A percentile compares a stretch with the other conserved stretches of the same genome.
Evolutionary conservation across 2,329 filamentous ascomycete species (phyloP).

Genomic region (Knoxdaviesia proteae): DNA sequence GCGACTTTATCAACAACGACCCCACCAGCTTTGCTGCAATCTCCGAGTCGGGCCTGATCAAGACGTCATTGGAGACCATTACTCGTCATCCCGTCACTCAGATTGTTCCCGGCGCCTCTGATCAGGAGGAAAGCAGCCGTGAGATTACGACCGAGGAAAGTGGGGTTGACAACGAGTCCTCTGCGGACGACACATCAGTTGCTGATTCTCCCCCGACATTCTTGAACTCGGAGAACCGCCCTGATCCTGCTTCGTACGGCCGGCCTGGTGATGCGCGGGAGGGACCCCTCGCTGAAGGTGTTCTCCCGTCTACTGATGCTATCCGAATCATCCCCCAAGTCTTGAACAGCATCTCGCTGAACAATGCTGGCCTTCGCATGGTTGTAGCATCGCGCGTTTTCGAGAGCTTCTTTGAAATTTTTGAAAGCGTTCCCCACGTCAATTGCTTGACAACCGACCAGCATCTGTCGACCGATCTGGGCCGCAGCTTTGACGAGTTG

Average conservation of each 20-base stretch:
- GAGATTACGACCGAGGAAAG: constrained; percentile 9
- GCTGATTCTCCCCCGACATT: background rate
- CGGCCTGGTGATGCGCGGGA: constrained; percentile 31
- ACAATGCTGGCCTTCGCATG: constrained; percentile 67
- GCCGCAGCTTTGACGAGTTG: constrained; percentile 78
- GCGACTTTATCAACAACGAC: constrained; percentile 96
- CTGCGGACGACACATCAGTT: constrained; percentile 11
- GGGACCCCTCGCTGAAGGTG: constrained; percentile 40
- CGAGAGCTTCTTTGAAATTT: constrained; percentile 84
- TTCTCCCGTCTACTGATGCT: constrained; percentile 72
- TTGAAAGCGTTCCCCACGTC: constrained; percentile 78
- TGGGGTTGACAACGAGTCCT: constrained; percentile 9
- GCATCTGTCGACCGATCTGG: constrained; percentile 49
- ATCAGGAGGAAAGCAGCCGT: background rate
- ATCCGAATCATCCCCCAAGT: constrained; percentile 73
- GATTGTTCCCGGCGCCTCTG: constrained; percentile 1
- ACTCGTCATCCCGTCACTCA: constrained; percentile 30
- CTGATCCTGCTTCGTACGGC: no score
- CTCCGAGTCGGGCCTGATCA: constrained; percentile 78
- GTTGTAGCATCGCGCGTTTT: constrained; percentile 69
- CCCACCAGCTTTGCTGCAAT: constrained; percentile 94
- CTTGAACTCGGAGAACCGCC: constrained; percentile 13
- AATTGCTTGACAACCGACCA: constrained; percentile 60
- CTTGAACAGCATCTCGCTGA: constrained; percentile 84
- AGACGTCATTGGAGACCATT: constrained; percentile 66